These are phyloP conservation scores for Leccinum solheimii DNA, from an alignment of 1,284 basidiomycete genomes.

Conservation along the genomic window DNA sequence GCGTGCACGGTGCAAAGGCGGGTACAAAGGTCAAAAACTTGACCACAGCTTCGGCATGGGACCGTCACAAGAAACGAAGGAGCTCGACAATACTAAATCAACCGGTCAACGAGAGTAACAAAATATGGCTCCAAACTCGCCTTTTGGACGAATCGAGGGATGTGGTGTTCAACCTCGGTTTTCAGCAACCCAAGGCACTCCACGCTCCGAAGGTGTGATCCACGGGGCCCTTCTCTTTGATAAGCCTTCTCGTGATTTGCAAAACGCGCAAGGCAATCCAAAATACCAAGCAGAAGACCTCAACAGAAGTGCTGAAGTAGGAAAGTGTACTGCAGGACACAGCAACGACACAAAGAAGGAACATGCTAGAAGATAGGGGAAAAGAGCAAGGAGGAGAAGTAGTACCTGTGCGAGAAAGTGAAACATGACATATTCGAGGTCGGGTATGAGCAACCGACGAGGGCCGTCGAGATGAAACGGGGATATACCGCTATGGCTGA, in stretches of 20 bases:
- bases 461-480: constrained; percentile 42
- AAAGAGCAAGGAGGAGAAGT: constrained; percentile 34
- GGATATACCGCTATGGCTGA: constrained; percentile 40
- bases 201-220: constrained; percentile 48
- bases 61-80: constrained; percentile 50
- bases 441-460: constrained; percentile 40
- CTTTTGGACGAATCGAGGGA: constrained; percentile 40
- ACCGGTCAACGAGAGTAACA: constrained; percentile 9
- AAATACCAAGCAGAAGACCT: constrained; percentile 50
- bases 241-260: constrained; percentile 39
- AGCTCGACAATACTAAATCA: constrained; percentile 19
- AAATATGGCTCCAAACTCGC: constrained; percentile 23
- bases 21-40: constrained; percentile 41
- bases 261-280: constrained; percentile 57
- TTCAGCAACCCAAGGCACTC: constrained; percentile 47
- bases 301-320: too few relatives aligned
- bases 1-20: constrained; percentile 38
- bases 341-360: too few relatives aligned
- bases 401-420: constrained; percentile 52
- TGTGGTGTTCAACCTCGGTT: constrained; percentile 38
- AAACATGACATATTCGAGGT: constrained; percentile 37
- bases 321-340: too few relatives aligned
- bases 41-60: constrained; percentile 48
- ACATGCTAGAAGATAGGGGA: constrained; percentile 17
- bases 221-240: constrained; percentile 23